Percentiles rank a stretch among this genome's conserved stretches.
These are phyloP conservation scores for Saccharomycopsis olivae DNA, from an alignment of 805 yeast genomes.

Conservation along the genomic window DNA sequence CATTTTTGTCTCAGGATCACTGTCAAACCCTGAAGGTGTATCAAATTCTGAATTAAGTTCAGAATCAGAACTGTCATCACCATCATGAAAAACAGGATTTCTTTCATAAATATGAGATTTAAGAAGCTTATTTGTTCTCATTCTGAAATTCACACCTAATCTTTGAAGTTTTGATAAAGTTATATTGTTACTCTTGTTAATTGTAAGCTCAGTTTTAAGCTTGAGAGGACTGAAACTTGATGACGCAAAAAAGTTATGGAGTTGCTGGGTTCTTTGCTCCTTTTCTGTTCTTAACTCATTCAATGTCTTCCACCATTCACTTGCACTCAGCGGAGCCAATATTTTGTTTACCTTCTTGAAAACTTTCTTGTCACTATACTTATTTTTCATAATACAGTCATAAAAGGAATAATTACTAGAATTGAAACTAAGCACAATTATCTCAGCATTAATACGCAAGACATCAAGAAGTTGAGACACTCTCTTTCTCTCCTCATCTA, in stretches of 20 bases:
- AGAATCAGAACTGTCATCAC: constrained; percentile 24
- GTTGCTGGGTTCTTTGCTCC: too few species aligned
- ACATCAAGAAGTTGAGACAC: constrained; percentile 54
- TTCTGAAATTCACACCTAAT: constrained; percentile 68
- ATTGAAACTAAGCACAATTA: constrained; percentile 63
- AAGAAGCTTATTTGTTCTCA: constrained; percentile 50
- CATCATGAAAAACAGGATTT: constrained; percentile 22
- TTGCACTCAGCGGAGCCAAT: constrained; percentile 46
- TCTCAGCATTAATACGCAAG: constrained; percentile 75
- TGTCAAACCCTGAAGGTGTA: constrained; percentile 11
- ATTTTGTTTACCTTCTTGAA: constrained; percentile 38
- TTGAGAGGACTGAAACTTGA: not conserved
- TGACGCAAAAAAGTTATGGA: too few species aligned
- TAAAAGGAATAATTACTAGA: constrained; percentile 49
- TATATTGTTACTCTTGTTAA: constrained; percentile 5
- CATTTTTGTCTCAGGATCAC: constrained; percentile 14
- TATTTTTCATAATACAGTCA: constrained; percentile 61
- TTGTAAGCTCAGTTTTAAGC: not conserved
- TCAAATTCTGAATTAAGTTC: constrained; percentile 22
- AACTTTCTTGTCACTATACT: constrained; percentile 20
- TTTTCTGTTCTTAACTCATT: constrained; percentile 39
- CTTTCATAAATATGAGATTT: constrained; percentile 23
- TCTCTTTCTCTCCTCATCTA: constrained; percentile 56
- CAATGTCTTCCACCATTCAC: constrained; percentile 81
- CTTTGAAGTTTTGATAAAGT: constrained; percentile 55